phyloP scores from a whole-genome alignment of 202 grass and related monocot genomes.

The Dendrocalamus latiflorus region DNA sequence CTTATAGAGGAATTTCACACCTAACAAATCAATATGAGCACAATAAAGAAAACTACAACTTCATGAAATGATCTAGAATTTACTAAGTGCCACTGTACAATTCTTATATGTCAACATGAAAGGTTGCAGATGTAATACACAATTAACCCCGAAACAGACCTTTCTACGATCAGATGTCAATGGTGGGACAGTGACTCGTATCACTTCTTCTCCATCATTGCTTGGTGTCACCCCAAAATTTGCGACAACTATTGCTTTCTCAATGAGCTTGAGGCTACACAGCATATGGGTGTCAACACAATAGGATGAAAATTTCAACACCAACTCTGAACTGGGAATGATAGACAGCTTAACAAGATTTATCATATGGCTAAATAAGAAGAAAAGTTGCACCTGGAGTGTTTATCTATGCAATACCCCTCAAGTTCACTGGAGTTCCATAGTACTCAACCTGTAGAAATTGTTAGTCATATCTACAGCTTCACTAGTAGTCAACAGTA shows the following conservation, averaged over 20 bases:
- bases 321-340: slow-evolving; percentile 9
- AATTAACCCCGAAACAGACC: slow-evolving; percentile 41
- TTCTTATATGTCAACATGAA: neutral
- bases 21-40: neutral
- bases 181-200: slow-evolving; percentile 72
- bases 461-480: neutral
- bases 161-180: slow-evolving; percentile 94
- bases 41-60: neutral
- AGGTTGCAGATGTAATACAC: neutral
- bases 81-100: neutral
- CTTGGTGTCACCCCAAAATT: slow-evolving; percentile 84
- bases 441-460: slow-evolving; percentile 81
- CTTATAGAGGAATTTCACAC: neutral
- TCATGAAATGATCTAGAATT: neutral
- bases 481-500: neutral
- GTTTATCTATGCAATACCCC: slow-evolving; percentile 89
- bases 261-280: slow-evolving; percentile 80
- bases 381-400: slow-evolving; percentile 87
- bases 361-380: slow-evolving; percentile 94
- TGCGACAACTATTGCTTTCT: slow-evolving; percentile 93
- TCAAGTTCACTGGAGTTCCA: slow-evolving; percentile 85
- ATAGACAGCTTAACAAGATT: slow-evolving; percentile 60
- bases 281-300: slow-evolving; percentile 11
- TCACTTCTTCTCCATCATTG: slow-evolving; percentile 83
- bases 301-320: neutral